Evolutionary conservation across 2,329 filamentous ascomycete genomes (phyloP), one percentile per base, ranked within the genome.

Genomic region (Neofusicoccum sp.): DNA sequence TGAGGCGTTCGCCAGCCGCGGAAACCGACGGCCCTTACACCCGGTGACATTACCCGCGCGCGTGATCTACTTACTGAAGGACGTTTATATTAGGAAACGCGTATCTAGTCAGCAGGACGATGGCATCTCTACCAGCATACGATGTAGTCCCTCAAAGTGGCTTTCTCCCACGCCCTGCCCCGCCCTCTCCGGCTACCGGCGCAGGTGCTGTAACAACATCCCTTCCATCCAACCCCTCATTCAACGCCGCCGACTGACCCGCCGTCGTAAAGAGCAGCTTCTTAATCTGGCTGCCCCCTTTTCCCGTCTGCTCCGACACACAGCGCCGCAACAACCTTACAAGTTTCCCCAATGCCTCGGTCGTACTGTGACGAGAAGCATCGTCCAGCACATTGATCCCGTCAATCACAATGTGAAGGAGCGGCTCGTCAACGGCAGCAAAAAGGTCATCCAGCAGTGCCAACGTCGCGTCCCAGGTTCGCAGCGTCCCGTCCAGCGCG

Each of bases 181-280:
- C 22, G 22, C 22, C 22, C 2, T 22, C 22, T 22, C 22, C 22
- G 22, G 22, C 22, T 22, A 22, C 22, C 22, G 22, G 22, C 22
- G 22, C 22, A 4, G 76, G 22, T 22, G 22, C 22, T 22, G 22
- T 22, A 22, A 22, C 22, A 22, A 22, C 22, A 22, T 22, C 75
- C 76, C 45, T 83, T 83, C 65, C 11, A 71, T 83, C 69, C 82
- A 83, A 64, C 67, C 79, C 48, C 41, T 79, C 67, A 79, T 48
- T 59, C 33, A 59, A 45, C 4, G 41, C 56, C 9, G 12, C 16
- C 6, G 31, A 47, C 33, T 47, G 14, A 3, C 56, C 56, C 6
- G 16, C 56, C 1, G 56, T 47, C 7, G 34, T 59, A n/a, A 39
- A 48, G 14, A 59, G 31, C 4, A 59, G 6, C 56, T 47, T 59